Conservation (phyloP, 371 early-diverging fungal genomes). For the Rhizopus delemar region DNA sequence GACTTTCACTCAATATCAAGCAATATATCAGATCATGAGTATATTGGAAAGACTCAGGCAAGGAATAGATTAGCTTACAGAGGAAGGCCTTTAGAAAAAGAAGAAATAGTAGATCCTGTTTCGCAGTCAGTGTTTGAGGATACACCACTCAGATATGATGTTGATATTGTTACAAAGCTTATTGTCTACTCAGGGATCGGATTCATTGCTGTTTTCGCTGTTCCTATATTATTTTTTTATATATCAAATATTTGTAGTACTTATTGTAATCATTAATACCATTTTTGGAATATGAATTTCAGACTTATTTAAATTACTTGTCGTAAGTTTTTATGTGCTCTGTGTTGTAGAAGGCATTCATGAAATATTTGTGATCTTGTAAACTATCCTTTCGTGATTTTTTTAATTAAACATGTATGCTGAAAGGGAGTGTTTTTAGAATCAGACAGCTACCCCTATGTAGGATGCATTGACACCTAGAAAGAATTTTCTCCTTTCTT, state of each 20-base stretch:
- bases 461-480: too few species aligned
- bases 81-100: conserved; percentile 22
- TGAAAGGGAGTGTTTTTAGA: too few species aligned
- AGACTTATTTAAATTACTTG: not conserved
- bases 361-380: too few species aligned
- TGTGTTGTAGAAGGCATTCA: too few species aligned
- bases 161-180: conserved; percentile 68
- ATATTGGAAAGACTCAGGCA: conserved; percentile 33
- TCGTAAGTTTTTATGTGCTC: not conserved
- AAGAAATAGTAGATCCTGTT: conserved; percentile 28
- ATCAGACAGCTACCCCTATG: too few species aligned
- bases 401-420: too few species aligned
- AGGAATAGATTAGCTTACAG: conserved; percentile 40
- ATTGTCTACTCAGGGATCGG: conserved; percentile 74
- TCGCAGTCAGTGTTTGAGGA: conserved; percentile 50
- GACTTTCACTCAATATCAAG: conserved; percentile 56
- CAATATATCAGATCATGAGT: conserved; percentile 48
- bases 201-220: conserved; percentile 53
- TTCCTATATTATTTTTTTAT: conserved; percentile 52
- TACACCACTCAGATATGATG: conserved; percentile 63
- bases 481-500: too few species aligned
- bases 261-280: too few species aligned
- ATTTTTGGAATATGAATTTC: too few species aligned
- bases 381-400: too few species aligned
- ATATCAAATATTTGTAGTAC: conserved; percentile 11